These are phyloP conservation scores for Trichosanthes truncata DNA, from an alignment of 306 rosid genomes.

Conservation along the genomic window DNA sequence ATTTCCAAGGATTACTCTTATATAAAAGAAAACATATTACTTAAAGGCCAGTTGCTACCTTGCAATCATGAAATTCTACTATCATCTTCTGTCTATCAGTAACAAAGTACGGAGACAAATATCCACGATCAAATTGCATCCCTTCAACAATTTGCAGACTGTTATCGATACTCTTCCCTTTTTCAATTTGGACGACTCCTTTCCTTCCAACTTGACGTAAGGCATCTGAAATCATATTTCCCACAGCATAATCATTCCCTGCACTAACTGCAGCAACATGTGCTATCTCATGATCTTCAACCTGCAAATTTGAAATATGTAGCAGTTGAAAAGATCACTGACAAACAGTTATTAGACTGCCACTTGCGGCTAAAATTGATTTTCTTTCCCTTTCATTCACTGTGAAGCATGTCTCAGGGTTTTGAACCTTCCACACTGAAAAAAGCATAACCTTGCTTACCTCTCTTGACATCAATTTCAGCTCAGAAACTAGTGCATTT, in stretches of 20 bases:
- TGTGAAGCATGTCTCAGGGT: neutral
- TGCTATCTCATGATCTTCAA: slow-evolving; percentile 66
- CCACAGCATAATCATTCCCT: slow-evolving; percentile 70
- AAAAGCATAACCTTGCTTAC: slow-evolving; percentile 23
- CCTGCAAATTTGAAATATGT: slow-evolving; percentile 35
- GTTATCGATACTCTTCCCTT: slow-evolving; percentile 51
- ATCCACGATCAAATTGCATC: slow-evolving; percentile 88
- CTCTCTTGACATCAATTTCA: slow-evolving; percentile 65
- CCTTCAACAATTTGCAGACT: slow-evolving; percentile 79
- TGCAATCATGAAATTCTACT: slow-evolving; percentile 72
- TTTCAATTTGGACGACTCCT: slow-evolving; percentile 82
- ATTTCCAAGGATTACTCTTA: slow-evolving; percentile 24
- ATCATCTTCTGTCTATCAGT: slow-evolving; percentile 60
- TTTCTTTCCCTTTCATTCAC: neutral
- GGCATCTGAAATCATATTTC: slow-evolving; percentile 77
- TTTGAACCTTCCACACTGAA: neutral
- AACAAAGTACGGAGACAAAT: slow-evolving; percentile 73
- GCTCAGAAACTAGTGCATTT: slow-evolving; percentile 68
- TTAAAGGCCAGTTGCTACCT: slow-evolving; percentile 35
- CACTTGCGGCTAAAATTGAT: slow-evolving; percentile 6
- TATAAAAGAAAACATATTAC: slow-evolving; percentile 4
- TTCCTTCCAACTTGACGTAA: slow-evolving; percentile 58
- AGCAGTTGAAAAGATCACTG: slow-evolving; percentile 12
- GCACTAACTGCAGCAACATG: slow-evolving; percentile 91
- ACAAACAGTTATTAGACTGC: neutral